Evolutionary conservation across 257 asterid genomes (phyloP).

Genomic region (Nicotiana knightiana): DNA sequence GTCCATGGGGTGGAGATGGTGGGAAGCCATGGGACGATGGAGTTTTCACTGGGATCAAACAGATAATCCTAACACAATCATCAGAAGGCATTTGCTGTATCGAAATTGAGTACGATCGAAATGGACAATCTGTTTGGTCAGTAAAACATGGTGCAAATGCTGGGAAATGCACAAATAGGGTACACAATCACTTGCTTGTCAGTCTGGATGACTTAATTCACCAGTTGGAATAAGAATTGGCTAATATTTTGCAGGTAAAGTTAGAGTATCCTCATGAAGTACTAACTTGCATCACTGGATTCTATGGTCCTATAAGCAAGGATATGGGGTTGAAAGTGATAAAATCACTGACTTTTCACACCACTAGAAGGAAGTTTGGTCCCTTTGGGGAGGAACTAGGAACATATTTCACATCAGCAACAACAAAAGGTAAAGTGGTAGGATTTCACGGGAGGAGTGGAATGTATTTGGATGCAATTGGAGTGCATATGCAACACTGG

Average conservation of each 20-base stretch:
- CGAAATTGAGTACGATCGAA: constrained; percentile 78
- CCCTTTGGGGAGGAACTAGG: constrained; percentile 73
- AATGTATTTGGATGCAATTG: constrained; percentile 69
- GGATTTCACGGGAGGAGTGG: constrained; percentile 86
- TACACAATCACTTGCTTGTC: constrained; percentile 9
- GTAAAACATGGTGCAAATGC: constrained; percentile 63
- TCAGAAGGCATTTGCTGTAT: constrained; percentile 46
- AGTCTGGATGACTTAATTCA: background rate
- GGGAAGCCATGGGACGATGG: constrained; percentile 94
- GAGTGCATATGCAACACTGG: constrained; percentile 94
- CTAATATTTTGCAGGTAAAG: constrained; percentile 41
- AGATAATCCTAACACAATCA: constrained; percentile 44
- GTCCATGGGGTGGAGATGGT: constrained; percentile 94
- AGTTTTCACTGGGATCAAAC: constrained; percentile 68
- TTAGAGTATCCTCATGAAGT: constrained; percentile 71
- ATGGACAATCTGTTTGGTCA: constrained; percentile 84
- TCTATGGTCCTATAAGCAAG: constrained; percentile 38
- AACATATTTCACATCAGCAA: constrained; percentile 55
- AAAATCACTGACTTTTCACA: constrained; percentile 57
- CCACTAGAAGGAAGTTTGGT: constrained; percentile 50
- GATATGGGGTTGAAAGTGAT: constrained; percentile 45
- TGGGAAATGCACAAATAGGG: constrained; percentile 48
- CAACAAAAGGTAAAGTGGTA: constrained; percentile 73
- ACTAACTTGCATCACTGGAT: constrained; percentile 63
- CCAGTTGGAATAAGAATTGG: background rate